Evolutionary conservation across 139 green algal species (phyloP).

Genomic region (Chlorella sp.): DNA sequence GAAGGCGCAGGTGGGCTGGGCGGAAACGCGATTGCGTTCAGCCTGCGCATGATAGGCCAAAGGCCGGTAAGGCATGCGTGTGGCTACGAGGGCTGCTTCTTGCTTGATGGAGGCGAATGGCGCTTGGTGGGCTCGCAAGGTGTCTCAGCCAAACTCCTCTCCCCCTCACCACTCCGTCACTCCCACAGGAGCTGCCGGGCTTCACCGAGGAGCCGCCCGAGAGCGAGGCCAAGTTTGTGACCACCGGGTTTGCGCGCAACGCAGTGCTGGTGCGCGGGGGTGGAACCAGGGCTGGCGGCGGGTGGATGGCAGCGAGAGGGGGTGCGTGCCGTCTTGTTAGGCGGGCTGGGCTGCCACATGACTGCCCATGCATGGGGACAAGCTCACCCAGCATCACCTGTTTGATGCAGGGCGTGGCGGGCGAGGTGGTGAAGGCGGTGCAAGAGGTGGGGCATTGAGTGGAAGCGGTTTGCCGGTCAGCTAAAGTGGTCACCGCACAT

Average conservation of each 20-base stretch:
- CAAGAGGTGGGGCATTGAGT: conserved; percentile 36
- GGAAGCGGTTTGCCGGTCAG: too few relatives aligned
- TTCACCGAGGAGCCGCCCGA: conserved; percentile 29
- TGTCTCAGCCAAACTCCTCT: not conserved
- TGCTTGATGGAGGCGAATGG: not conserved
- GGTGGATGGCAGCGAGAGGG: too few relatives aligned
- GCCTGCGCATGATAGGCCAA: not conserved
- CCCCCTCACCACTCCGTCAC: not conserved
- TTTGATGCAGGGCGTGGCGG: conserved; percentile 32
- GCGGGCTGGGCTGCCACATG: too few relatives aligned
- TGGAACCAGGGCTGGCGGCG: too few relatives aligned
- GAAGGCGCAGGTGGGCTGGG: conserved; percentile 25
- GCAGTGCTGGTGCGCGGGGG: conserved; percentile 41
- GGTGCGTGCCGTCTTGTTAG: too few relatives aligned
- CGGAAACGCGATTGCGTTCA: not conserved
- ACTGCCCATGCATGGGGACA: not conserved
- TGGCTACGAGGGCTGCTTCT: not conserved
- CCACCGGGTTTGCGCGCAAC: conserved; percentile 48
- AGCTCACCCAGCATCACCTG: too few relatives aligned
- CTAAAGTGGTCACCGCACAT: too few relatives aligned
- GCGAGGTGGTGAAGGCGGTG: conserved; percentile 46
- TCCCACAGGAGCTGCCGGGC: conserved; percentile 28
- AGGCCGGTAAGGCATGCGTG: too few relatives aligned
- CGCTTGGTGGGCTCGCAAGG: not conserved
- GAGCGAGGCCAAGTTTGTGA: conserved; percentile 31